These are phyloP conservation scores for Silene noctiflora DNA, from an alignment of 179 eudicot genomes.

Conservation along the genomic window DNA sequence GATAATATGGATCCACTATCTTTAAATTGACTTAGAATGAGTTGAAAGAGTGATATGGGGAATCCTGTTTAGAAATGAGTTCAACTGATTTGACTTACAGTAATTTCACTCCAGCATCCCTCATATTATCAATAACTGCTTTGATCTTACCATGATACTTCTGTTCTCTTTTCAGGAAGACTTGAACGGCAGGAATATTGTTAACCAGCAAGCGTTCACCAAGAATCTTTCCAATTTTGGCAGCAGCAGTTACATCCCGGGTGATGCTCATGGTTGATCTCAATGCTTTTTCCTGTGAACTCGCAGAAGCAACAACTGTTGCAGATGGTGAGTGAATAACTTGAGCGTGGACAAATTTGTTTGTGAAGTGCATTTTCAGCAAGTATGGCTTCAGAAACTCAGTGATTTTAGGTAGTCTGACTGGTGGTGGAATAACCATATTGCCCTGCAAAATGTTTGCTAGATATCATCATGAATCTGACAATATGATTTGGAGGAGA, in stretches of 20 bases:
- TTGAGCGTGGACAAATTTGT: slow-evolving; percentile 79
- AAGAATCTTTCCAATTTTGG: slow-evolving; percentile 78
- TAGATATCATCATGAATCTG: neutral
- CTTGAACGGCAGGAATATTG: slow-evolving; percentile 68
- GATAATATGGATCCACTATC: no score
- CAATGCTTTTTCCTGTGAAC: slow-evolving; percentile 79
- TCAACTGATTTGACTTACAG: neutral
- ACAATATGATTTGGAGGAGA: neutral
- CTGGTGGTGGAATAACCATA: slow-evolving; percentile 70
- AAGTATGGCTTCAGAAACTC: slow-evolving; percentile 79
- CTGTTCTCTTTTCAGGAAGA: slow-evolving; percentile 65
- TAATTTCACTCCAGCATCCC: slow-evolving; percentile 43
- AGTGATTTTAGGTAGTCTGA: slow-evolving; percentile 55
- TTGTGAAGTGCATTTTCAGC: slow-evolving; percentile 80
- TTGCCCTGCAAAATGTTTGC: neutral
- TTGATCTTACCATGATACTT: slow-evolving; percentile 92
- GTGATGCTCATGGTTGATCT: slow-evolving; percentile 56
- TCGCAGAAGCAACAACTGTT: slow-evolving; percentile 78
- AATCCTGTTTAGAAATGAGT: neutral
- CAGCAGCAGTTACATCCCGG: slow-evolving; percentile 77
- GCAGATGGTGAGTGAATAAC: slow-evolving; percentile 87
- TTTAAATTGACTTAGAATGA: no score
- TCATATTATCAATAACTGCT: slow-evolving; percentile 72
- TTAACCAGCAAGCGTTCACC: slow-evolving; percentile 65
- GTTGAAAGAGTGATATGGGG: no score